Evolutionary conservation across 2,329 filamentous ascomycete species (phyloP), one percentile per base, ranked within the genome.

Genomic region (Parafenestella ontariensis): DNA sequence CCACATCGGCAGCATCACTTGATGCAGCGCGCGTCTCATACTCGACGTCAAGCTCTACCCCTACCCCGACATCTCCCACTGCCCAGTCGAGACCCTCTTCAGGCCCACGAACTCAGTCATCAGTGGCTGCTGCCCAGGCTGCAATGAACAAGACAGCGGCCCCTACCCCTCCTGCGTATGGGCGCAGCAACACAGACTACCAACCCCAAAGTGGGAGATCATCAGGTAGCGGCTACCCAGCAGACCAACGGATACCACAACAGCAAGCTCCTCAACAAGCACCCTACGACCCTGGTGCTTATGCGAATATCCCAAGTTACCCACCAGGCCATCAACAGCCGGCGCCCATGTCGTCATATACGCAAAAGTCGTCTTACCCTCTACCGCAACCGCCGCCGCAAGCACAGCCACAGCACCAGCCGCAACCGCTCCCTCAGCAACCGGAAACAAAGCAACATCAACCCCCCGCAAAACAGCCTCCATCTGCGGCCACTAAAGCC

Each of bases 211-310:
- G 68, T 40, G 58, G 64, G 34, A 65, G 73, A 44, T 65, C 68
- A 17, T 73, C 74, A 11, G 72, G 70, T 26, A 65, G 64, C 23
- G 69, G 69, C 6, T 76, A 77, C 56, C 62, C 72, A n/a, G 68
- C 75, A 59, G 79, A 78, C 45, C 73, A 75, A 48, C 76, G 76
- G 48, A 56, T 72, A 37, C 70, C 72, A 26, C 77, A 77, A 47
- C 70, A 76, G 46, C 80, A 77, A 52, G 78, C 76, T 43, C 78
- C 81, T 20, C 73, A 77, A 54, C 81, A 83, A 62, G 81, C 86
- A 36, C 86, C 86, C 64, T 95, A 95, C 73, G 91, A 95, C 71
- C 91, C 91, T 24, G 86, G 86, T 21, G 88, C 89, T 59, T 95
- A 93, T 72, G 89, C 88, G 54, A 75, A 77, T 46, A 77, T 80